phyloP scores from a whole-genome alignment of 352 stramenopile species.

The Phytopythium mirpurense region DNA sequence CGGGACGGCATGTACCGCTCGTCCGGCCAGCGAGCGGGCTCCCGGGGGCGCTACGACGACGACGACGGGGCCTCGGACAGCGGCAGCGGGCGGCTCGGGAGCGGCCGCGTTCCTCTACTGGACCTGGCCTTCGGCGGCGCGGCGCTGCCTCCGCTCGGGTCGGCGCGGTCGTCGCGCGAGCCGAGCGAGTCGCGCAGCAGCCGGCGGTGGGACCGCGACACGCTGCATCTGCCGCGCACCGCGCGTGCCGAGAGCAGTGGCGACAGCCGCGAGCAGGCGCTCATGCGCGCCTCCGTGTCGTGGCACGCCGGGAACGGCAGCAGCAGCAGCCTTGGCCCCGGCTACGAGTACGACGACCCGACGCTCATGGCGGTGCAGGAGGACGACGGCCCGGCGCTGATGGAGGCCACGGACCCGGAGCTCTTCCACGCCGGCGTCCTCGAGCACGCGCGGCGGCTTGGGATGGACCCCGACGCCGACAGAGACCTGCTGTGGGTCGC shows the following conservation, averaged over 20 bases:
- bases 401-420: slow-evolving; percentile 56
- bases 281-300: slow-evolving; percentile 17
- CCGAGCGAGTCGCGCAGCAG: not conserved
- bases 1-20: not conserved
- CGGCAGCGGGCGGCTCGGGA: not conserved
- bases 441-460: slow-evolving; percentile 63
- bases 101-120: slow-evolving; percentile 14
- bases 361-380: slow-evolving; percentile 18
- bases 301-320: slow-evolving; percentile 31
- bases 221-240: slow-evolving; percentile 16
- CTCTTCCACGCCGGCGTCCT: slow-evolving; percentile 72
- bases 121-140: slow-evolving; percentile 26
- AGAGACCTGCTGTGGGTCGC: slow-evolving; percentile 69
- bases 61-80: not conserved
- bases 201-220: slow-evolving; percentile 8
- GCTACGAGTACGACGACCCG: slow-evolving; percentile 13
- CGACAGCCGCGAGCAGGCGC: slow-evolving; percentile 6
- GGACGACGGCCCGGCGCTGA: slow-evolving; percentile 28
- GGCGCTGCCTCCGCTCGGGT: not conserved
- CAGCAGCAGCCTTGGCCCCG: not conserved
- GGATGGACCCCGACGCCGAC: slow-evolving; percentile 55
- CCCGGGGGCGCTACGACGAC: not conserved
- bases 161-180: slow-evolving; percentile 15
- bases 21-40: not conserved
- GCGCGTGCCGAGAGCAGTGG: slow-evolving; percentile 12